These are phyloP conservation scores for Guadua angustifolia DNA, from an alignment of 176 grass and related monocot genomes.

Conservation along the genomic window DNA sequence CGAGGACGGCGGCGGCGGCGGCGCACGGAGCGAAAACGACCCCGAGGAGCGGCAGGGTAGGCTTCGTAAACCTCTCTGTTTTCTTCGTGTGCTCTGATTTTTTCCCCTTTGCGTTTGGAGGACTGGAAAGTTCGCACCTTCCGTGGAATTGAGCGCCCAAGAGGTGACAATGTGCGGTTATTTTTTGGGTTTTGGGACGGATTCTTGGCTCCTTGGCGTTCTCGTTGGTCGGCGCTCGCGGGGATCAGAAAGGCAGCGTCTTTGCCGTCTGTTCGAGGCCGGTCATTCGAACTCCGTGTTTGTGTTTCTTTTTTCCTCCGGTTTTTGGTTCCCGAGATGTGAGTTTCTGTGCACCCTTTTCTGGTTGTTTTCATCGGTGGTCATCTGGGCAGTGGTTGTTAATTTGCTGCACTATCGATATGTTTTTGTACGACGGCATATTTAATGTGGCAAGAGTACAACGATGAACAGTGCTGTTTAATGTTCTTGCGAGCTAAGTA, in stretches of 20 bases:
- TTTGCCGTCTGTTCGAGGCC: constrained; percentile 35
- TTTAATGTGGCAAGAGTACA: constrained; percentile 48
- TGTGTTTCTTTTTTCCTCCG: constrained; percentile 1
- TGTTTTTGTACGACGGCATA: background rate
- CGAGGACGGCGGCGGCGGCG: constrained; percentile 30
- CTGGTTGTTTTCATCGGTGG: background rate
- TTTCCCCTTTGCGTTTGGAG: constrained; percentile 7
- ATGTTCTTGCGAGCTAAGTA: constrained; percentile 37
- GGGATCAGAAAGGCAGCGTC: constrained; percentile 21
- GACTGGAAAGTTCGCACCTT: constrained; percentile 40
- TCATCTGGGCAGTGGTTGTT: background rate
- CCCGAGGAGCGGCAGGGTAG: constrained; percentile 69
- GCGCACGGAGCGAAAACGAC: constrained; percentile 24
- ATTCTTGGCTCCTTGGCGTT: background rate
- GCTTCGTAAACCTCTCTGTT: constrained; percentile 34
- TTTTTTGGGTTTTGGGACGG: background rate
- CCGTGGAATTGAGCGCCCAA: constrained; percentile 50
- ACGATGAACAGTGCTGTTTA: constrained; percentile 16
- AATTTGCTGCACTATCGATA: constrained; percentile 2
- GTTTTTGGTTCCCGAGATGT: background rate
- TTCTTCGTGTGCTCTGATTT: constrained; percentile 30
- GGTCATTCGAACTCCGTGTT: constrained; percentile 27
- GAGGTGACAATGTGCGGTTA: constrained; percentile 23
- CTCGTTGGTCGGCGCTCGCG: background rate
- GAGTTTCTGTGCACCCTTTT: background rate